A percentile compares a stretch with the other conserved stretches of the same genome.
phyloP scores from a whole-genome alignment of 169 alveolate genomes.

The Neospora caninum region DNA sequence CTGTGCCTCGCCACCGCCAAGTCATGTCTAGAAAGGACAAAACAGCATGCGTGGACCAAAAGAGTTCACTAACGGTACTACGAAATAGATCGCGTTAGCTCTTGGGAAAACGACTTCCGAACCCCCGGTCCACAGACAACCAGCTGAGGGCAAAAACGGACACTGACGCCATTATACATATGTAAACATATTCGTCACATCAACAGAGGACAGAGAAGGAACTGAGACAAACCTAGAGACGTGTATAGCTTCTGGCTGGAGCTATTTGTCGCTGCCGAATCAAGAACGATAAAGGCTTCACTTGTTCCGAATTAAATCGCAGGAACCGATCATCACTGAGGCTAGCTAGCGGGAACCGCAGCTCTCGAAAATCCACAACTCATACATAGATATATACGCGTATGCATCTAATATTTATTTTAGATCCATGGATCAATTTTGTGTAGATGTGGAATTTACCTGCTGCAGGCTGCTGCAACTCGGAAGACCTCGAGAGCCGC shows the following conservation, averaged over 20 bases:
- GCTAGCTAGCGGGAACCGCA: too few relatives aligned
- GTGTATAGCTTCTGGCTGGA: too few relatives aligned
- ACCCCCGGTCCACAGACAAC: background rate
- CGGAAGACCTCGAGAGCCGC: conserved; percentile 28
- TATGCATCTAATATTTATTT: background rate
- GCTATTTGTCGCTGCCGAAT: too few relatives aligned
- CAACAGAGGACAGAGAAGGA: too few relatives aligned
- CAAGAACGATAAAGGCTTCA: too few relatives aligned
- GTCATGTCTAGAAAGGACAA: conserved; percentile 18
- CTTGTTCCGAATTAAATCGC: too few relatives aligned
- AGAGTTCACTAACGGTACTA: background rate
- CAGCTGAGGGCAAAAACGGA: too few relatives aligned
- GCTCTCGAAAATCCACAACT: too few relatives aligned
- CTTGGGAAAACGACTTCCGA: background rate
- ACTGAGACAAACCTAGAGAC: too few relatives aligned
- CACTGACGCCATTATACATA: background rate
- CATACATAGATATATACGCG: background rate
- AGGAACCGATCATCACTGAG: too few relatives aligned
- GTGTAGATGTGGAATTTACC: background rate
- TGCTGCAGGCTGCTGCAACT: conserved; percentile 21
- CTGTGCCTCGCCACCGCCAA: background rate
- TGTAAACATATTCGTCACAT: background rate
- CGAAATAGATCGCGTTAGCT: background rate
- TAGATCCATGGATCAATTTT: background rate
- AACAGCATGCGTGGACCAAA: background rate